Evolutionary conservation across 495 filamentous ascomycete genomes (phyloP).

Genomic region (Hyaloscypha bicolor): DNA sequence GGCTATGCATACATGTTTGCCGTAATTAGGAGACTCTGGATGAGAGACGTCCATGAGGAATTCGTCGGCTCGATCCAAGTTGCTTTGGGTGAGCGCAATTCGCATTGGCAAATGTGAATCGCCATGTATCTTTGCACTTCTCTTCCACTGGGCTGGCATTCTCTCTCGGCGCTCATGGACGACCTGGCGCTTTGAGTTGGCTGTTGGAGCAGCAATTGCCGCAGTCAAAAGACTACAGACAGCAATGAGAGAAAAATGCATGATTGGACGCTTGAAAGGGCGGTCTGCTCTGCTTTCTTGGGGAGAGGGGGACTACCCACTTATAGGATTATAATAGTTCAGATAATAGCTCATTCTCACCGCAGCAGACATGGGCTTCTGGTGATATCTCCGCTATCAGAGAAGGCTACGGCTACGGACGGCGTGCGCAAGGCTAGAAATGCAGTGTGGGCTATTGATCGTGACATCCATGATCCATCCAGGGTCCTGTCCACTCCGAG

Average conservation of each 20-base stretch:
- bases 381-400: neutral
- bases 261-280: neutral
- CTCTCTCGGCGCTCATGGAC: slow-evolving; percentile 26
- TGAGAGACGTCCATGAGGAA: slow-evolving; percentile 51
- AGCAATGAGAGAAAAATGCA: slow-evolving; percentile 24
- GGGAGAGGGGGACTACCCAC: neutral
- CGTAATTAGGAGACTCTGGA: slow-evolving; percentile 26
- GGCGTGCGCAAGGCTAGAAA: neutral
- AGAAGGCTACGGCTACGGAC: neutral
- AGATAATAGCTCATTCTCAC: neutral
- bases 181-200: slow-evolving; percentile 21
- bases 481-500: neutral
- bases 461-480: neutral
- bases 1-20: slow-evolving; percentile 18
- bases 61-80: slow-evolving; percentile 50
- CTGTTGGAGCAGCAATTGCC: slow-evolving; percentile 22
- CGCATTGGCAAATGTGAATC: slow-evolving; percentile 44
- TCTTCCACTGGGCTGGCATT: slow-evolving; percentile 19
- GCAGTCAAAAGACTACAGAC: slow-evolving; percentile 17
- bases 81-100: slow-evolving; percentile 54
- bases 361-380: neutral
- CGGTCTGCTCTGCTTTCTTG: neutral
- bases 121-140: slow-evolving; percentile 12
- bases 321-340: neutral
- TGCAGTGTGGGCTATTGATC: neutral